Percentiles rank a stretch among this genome's conserved stretches.
These are phyloP conservation scores for Patellaria atrata DNA, from an alignment of 495 filamentous ascomycete genomes.

Conservation along the genomic window DNA sequence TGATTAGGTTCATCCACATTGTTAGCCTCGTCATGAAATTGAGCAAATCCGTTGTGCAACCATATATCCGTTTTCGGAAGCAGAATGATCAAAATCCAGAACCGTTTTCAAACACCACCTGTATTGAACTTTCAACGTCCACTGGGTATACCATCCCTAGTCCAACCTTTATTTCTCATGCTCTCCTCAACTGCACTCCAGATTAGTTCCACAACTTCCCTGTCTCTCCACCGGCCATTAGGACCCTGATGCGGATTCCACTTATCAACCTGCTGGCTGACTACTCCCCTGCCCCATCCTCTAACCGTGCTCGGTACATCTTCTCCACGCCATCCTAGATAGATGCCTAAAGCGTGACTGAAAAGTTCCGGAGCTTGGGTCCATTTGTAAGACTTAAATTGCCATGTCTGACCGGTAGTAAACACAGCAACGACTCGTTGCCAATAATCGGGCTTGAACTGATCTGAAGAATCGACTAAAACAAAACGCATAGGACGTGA, in stretches of 20 bases:
- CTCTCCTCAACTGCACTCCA: slow-evolving; percentile 82
- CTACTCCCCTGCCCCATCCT: slow-evolving; percentile 72
- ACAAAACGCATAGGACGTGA: slow-evolving; percentile 76
- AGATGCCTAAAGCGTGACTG: slow-evolving; percentile 69
- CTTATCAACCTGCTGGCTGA: slow-evolving; percentile 61
- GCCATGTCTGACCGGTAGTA: slow-evolving; percentile 95
- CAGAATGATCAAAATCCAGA: too few relatives aligned
- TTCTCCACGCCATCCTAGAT: slow-evolving; percentile 86
- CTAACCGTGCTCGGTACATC: slow-evolving; percentile 58
- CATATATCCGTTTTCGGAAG: too few relatives aligned
- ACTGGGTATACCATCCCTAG: slow-evolving; percentile 52
- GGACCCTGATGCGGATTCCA: slow-evolving; percentile 34
- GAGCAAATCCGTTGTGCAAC: too few relatives aligned
- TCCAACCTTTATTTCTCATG: slow-evolving; percentile 80
- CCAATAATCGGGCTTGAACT: slow-evolving; percentile 99
- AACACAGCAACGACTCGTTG: slow-evolving; percentile 90
- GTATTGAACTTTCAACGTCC: too few relatives aligned
- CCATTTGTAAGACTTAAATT: slow-evolving; percentile 98
- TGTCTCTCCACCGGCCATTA: slow-evolving; percentile 71
- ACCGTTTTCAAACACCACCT: too few relatives aligned
- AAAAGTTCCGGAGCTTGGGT: slow-evolving; percentile 79
- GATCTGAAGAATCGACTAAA: slow-evolving; percentile 77
- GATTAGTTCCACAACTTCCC: slow-evolving; percentile 85
- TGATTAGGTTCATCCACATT: too few relatives aligned
- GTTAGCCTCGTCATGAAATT: too few relatives aligned